Evolutionary conservation across 768 basidiomycete genomes (phyloP), one percentile per base, ranked within the genome.

Genomic region (Tylopilus felleus): DNA sequence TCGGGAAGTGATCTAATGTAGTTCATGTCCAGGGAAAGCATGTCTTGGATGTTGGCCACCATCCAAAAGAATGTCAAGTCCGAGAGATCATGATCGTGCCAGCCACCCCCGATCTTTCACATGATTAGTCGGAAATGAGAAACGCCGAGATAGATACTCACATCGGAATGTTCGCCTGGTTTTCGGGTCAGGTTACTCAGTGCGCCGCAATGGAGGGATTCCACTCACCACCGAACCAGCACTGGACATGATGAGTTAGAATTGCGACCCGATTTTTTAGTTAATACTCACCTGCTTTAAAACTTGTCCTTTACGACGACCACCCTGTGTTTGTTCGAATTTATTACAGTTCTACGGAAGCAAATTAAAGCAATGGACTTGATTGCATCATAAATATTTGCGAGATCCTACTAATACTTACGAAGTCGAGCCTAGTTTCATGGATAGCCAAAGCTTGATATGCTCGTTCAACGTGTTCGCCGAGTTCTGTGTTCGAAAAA

Each of bases 391-490:
- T 16, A 28, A 48, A 51, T 10, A 16, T 19, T 21, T 25, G 48
- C 17, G 12, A 47, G 29, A 21, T 22, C 10, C 8, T 1, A 31
- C 17, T 12, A 33, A 31, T 22, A 60, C 84, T 57, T 66, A 87
- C 88, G 63, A 89, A 90, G 63, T 89, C 87, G 10, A 70, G 74
- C 48, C 88, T 75, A 29, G 74, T 76, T 67, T 90, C 88, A 56
- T 89, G 78, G 22, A 89, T 67, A n/a, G 86, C 88, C 44, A 90
- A 67, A 1, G 86, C 84, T 51, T 90, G 88, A 61, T 81, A 88
- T 1, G 85, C 85, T 27, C 75, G 67, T 57, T 85, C 75, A 23
- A 90, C 69, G 63, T 90, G 87, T 25, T 77, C 73, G 31, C 86
- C 87, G 12, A 90, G 72, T 17, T 70, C 55, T 12, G 71, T 74